These are phyloP conservation scores for Pichia insulana DNA, from an alignment of 805 yeast genomes.

Conservation along the genomic window DNA sequence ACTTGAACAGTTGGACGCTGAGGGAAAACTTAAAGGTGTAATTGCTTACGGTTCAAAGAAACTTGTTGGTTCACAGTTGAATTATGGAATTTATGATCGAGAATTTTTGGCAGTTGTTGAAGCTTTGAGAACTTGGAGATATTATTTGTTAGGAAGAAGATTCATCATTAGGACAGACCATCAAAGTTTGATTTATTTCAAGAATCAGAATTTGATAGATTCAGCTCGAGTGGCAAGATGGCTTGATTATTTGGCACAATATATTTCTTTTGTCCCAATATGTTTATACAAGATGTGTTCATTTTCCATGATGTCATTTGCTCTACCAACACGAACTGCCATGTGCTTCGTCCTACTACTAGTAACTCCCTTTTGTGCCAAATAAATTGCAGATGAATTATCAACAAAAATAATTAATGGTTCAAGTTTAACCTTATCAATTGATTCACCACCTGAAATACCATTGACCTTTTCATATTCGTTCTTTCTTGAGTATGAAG, in stretches of 20 bases:
- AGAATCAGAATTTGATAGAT: conserved; percentile 1
- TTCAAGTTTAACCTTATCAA: too few relatives aligned
- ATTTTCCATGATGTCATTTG: too few relatives aligned
- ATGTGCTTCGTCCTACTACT: too few relatives aligned
- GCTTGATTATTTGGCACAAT: conserved; percentile 5
- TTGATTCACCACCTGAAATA: too few relatives aligned
- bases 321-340: too few relatives aligned
- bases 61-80: neutral
- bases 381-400: too few relatives aligned
- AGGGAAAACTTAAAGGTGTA: conserved; percentile 1
- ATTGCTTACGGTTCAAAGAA: conserved; percentile 4
- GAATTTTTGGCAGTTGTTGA: conserved; percentile 3
- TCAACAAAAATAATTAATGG: too few relatives aligned
- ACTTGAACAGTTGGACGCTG: conserved; percentile 1
- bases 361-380: too few relatives aligned
- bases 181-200: neutral
- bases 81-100: neutral
- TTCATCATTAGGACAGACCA: conserved; percentile 4
- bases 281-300: too few relatives aligned
- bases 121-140: conserved; percentile 1
- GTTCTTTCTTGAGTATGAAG: too few relatives aligned
- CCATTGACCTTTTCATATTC: too few relatives aligned
- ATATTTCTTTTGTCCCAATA: too few relatives aligned
- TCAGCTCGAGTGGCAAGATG: conserved; percentile 3
- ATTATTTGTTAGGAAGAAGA: neutral